Evolutionary conservation across 164 flowering plant species (phyloP).

Genomic region (Macadamia tetraphylla): DNA sequence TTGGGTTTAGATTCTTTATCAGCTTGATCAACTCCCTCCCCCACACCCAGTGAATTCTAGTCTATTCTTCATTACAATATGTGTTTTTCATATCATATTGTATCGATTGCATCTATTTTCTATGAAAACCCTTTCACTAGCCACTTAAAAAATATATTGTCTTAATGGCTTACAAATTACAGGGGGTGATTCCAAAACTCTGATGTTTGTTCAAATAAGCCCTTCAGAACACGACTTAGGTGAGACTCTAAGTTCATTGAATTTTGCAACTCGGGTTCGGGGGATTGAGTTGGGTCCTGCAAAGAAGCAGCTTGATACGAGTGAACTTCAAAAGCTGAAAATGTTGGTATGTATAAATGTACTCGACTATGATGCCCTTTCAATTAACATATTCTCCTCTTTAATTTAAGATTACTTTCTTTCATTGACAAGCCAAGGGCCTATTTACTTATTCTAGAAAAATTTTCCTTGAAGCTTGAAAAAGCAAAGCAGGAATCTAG

Average conservation of each 20-base stretch:
- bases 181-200: slow-evolving; percentile 87
- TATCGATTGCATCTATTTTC: too few relatives aligned
- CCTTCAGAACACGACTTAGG: slow-evolving; percentile 74
- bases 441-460: neutral
- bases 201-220: slow-evolving; percentile 93
- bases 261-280: slow-evolving; percentile 81
- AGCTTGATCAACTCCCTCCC: neutral
- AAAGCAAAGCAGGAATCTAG: slow-evolving; percentile 61
- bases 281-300: slow-evolving; percentile 86
- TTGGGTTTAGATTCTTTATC: too few relatives aligned
- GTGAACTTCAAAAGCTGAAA: slow-evolving; percentile 73
- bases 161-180: slow-evolving; percentile 9
- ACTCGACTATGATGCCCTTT: neutral
- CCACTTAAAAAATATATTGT: too few relatives aligned
- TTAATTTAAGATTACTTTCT: neutral
- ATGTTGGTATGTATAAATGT: slow-evolving; percentile 38
- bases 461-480: slow-evolving; percentile 47
- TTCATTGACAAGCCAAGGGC: neutral
- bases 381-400: neutral
- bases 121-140: too few relatives aligned
- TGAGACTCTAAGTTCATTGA: slow-evolving; percentile 83
- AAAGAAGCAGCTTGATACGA: slow-evolving; percentile 65
- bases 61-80: too few relatives aligned
- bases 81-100: too few relatives aligned
- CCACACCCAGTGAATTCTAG: neutral